Evolutionary conservation across 2,329 filamentous ascomycete genomes (phyloP), one percentile per base, ranked within the genome.

Genomic region (Aureobasidium uvarum): DNA sequence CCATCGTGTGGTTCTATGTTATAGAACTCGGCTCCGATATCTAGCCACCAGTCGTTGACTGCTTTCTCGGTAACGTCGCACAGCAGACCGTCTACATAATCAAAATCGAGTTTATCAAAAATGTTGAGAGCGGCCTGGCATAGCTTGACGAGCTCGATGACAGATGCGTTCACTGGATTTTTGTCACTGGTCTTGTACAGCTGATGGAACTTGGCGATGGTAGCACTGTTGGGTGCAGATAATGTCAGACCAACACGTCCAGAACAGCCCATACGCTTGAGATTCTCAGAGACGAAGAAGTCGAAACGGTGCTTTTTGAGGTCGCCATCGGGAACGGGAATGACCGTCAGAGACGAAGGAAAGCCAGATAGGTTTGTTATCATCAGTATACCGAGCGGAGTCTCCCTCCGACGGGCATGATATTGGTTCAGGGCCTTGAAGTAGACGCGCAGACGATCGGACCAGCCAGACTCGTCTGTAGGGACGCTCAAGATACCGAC

Each of bases 11-110:
- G 94, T 76, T 98, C 95, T 39, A 92, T 86, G 64, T 94, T 96
- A 80, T 94, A 97, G 72, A 95, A 89, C 70, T 98, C 94, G 0
- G 88, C 89, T 1, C 95, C 95, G 67, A 97, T 89, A 72, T 96
- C 91, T 1, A 90, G 88, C 95, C 95, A 98, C 95, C 95, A 99
- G 75, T 97, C 91, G 68, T 88, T 89, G 71, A 98, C 87, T 1
- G 93, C 92, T 68, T 85, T 88, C 75, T 99, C 95, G 0, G 95
- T 98, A 50, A 95, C 83, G 78, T 99, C 95, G 75, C 95, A 99
- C 3, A 99, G 84, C 28, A 97, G 79, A 0, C 95, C 95, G 72
- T 99, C 95, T 8, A 91, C 90, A 74, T 96, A 98, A 69, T 93
- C 90, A 36, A 89, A 84, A n/a, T 91, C 88, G 6, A 98, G 81